Base-by-base conservation (phyloP, 306 rosid species). In the Hippophae gyantsensis region DNA sequence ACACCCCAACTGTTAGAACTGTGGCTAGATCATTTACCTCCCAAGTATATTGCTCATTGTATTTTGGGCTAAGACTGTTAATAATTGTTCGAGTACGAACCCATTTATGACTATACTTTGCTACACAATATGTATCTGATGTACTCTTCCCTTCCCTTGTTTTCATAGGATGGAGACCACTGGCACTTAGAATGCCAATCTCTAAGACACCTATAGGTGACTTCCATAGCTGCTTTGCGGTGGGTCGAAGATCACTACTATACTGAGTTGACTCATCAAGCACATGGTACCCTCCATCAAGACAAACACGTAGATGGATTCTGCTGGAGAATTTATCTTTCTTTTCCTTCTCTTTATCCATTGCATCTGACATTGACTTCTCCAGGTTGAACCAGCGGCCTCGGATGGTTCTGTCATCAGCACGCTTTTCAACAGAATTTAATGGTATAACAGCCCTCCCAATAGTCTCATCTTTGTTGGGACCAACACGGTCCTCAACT, bases 211-310 rank as follows among this genome's bases (percentile, higher is more conserved):
- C 98, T 43, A 92, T 85, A 55, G 87, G 14, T 10, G 81, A 60
- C 77, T 92, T 92, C 95, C 95, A 85, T 0, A 92, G 86, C 62
- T 38, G 85, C 74, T 67, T 87, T 10, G 80, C 63, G 10, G 89
- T 67, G 14, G 98, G 96, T 42, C 88, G 80, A 43, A 92, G 89
- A 78, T 92, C 98, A 14, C 95, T 86, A 40, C 98, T 92, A 62
- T 85, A 87, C 62, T 85, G 75, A 75, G 89, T 81, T 10, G 98
- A 86, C 78, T 87, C 95, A 54, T 92, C 96, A 48, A 92, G 79
- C 48, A 92, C 98, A 64, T 92, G 98, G 76, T 87, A 92, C 49
- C 98, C 98, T 60, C 98, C 98, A 23, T 92, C 98, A 47, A 85
- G 96, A 58, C 69, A 83, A 10, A 84, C 52, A 27, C 55, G 68